Evolutionary conservation across 108 stramenopile genomes (phyloP).

Genomic region (Cyclostephanos invisitatus): DNA sequence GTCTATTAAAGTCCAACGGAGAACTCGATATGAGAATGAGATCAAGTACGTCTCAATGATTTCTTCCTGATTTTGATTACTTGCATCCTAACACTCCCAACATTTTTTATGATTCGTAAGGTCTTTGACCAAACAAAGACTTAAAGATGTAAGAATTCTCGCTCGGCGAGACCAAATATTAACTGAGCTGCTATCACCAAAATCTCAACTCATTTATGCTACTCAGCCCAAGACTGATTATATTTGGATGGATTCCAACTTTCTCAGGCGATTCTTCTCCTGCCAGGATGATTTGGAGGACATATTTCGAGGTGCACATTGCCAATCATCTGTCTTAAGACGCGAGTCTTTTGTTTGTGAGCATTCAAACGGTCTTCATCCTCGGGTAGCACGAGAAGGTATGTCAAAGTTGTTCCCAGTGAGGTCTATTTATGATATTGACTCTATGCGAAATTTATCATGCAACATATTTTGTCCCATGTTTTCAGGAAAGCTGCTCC

Average conservation of each 20-base stretch:
- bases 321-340: slow-evolving; percentile 29
- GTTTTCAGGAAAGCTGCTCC: slow-evolving; percentile 61
- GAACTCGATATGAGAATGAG: slow-evolving; percentile 26
- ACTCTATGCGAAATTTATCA: too few species aligned
- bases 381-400: slow-evolving; percentile 45
- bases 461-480: not conserved
- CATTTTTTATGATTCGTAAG: slow-evolving; percentile 2
- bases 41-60: slow-evolving; percentile 4
- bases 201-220: slow-evolving; percentile 1
- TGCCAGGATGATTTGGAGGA: slow-evolving; percentile 56
- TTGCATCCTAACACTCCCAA: not conserved
- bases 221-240: slow-evolving; percentile 4
- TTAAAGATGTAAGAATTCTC: slow-evolving; percentile 27
- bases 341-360: slow-evolving; percentile 48
- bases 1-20: slow-evolving; percentile 12
- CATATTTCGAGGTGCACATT: slow-evolving; percentile 25
- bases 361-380: slow-evolving; percentile 56
- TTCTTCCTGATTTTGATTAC: not conserved
- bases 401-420: not conserved
- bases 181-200: slow-evolving; percentile 29
- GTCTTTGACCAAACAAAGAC: slow-evolving; percentile 21
- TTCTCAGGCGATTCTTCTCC: slow-evolving; percentile 59
- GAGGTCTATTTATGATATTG: not conserved
- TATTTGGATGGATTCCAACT: slow-evolving; percentile 61
- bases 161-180: slow-evolving; percentile 42